Evolutionary conservation across 2,329 filamentous ascomycete genomes (phyloP).

Genomic region (Cadophora gregata): DNA sequence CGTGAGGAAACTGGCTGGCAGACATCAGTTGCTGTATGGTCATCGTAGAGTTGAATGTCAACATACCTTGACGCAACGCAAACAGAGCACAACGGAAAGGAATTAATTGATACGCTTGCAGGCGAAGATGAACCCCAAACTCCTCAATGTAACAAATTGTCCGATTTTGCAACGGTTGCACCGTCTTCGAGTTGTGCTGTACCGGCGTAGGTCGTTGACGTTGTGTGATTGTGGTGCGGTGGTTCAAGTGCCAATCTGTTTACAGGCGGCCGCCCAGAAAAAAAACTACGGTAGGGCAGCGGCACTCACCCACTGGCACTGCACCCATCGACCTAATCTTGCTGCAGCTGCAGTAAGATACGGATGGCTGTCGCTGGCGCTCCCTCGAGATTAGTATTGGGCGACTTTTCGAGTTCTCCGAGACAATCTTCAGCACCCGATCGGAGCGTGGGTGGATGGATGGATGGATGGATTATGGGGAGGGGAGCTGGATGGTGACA

Average conservation of each 20-base stretch:
- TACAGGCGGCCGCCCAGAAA: too few relatives aligned
- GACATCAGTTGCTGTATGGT: constrained; percentile 9
- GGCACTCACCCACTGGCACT: background rate
- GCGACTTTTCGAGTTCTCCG: constrained; percentile 18
- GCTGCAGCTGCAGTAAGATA: constrained; percentile 23
- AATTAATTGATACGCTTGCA: constrained; percentile 26
- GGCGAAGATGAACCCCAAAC: constrained; percentile 11
- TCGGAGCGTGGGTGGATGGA: background rate
- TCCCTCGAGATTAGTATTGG: constrained; percentile 22
- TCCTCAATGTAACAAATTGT: constrained; percentile 14
- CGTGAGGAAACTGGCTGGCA: constrained; percentile 32
- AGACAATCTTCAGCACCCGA: constrained; percentile 22
- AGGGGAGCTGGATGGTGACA: background rate
- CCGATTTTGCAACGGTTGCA: constrained; percentile 10
- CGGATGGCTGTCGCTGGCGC: background rate
- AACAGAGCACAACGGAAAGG: constrained; percentile 18
- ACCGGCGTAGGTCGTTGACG: constrained; percentile 1
- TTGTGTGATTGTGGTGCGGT: constrained; percentile 1
- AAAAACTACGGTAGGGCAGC: background rate
- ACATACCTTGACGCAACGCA: constrained; percentile 19
- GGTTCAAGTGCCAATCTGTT: constrained; percentile 6
- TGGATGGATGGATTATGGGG: too few relatives aligned
- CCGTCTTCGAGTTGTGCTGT: background rate
- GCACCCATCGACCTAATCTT: too few relatives aligned
- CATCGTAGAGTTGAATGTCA: constrained; percentile 20